phyloP scores from a whole-genome alignment of 371 early-diverging fungal species.

The Massospora cicadina region DNA sequence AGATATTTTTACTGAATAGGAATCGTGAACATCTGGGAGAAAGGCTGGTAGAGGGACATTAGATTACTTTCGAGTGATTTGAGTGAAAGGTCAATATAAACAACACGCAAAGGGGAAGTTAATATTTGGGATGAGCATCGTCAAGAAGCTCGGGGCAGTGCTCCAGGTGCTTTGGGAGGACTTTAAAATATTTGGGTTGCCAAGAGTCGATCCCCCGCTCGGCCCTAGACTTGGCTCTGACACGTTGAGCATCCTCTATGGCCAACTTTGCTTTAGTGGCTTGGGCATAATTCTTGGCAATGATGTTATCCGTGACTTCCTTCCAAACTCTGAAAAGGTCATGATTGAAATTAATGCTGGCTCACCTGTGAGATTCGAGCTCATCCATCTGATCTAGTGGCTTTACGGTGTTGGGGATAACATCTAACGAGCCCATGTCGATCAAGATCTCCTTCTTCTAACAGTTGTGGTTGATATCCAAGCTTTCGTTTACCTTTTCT shows the following conservation, averaged over 20 bases:
- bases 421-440: slow-evolving; percentile 25
- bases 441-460: slow-evolving; percentile 21
- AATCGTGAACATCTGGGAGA: no score
- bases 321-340: slow-evolving; percentile 20
- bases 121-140: not conserved
- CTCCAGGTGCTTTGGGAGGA: not conserved
- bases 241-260: slow-evolving; percentile 31
- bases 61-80: not conserved
- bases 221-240: slow-evolving; percentile 20
- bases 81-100: not conserved
- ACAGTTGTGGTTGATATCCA: not conserved
- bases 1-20: not conserved
- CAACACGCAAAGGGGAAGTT: not conserved
- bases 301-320: slow-evolving; percentile 22
- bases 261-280: slow-evolving; percentile 30
- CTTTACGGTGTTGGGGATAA: slow-evolving; percentile 25
- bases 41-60: not conserved
- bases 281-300: slow-evolving; percentile 19
- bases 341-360: not conserved
- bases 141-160: not conserved
- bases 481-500: slow-evolving; percentile 10
- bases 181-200: slow-evolving; percentile 9
- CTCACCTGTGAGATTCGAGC: slow-evolving; percentile 28
- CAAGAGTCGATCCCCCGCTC: slow-evolving; percentile 12
- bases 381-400: slow-evolving; percentile 32